Base-by-base conservation (phyloP, 164 flowering plant genomes). In the Stephania japonica region DNA sequence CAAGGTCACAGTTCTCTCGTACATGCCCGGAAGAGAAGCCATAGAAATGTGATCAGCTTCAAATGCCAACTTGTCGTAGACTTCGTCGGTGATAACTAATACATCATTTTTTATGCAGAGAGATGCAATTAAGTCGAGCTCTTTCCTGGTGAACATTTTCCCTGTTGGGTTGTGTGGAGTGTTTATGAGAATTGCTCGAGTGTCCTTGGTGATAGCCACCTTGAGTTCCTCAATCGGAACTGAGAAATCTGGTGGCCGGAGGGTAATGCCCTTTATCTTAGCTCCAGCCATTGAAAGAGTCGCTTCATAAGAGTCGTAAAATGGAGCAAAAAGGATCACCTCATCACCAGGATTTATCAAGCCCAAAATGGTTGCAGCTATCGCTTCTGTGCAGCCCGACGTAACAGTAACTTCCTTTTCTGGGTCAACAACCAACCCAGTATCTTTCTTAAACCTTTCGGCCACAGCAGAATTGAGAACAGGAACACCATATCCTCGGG, bases 81-180 rank as follows among this genome's bases (percentile, higher is more conserved):
- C 99, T 80, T 95, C 99, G 77, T 95, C 99, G 2, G 88, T 42
- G 77, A 95, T 90, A 32, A 89, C 97, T 74, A 95, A 73, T 13
- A 90, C 91, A 78, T 93, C 97, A 75, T 95, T 89, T 81, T 91
- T 91, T 56, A 87, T 88, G 87, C 95, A 89, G 24, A 93, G 86
- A 49, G 94, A 88, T 71, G 97, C 91, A 44, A 93, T 89, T 21
- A 23, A 73, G 38, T 86, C 74, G 47, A 95, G 94, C 80, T 95
- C 99, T 71, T 88, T 91, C 59, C 87, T 68, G 1, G 86, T 85
- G 81, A 93, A 91, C 98, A 95, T 95, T 76, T 90, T 93, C 43
- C 99, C 98, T 0, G 97, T 95, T 6, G 99, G 99, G 78, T 95
- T 95, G 74, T 95, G 99, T 0, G 99, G 99, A 25, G 95, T 88